A percentile compares a stretch with the other conserved stretches of the same genome.
Evolutionary conservation across 164 flowering plant species (phyloP).

Genomic region (Magnolia officinalis): DNA sequence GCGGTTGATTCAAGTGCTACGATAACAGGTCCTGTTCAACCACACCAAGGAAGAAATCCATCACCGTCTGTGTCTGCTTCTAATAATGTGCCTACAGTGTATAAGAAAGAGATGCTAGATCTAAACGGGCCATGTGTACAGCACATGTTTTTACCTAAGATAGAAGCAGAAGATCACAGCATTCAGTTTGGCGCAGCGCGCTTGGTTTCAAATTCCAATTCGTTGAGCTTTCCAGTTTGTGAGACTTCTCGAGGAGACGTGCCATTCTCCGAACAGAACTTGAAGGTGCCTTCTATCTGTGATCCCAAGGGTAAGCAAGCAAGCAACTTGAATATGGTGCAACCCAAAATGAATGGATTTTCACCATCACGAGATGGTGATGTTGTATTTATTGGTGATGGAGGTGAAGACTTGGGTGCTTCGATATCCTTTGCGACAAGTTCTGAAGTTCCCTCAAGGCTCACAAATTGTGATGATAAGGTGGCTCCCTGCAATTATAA

Average conservation of each 20-base stretch:
- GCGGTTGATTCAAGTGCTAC: slow-evolving; percentile 2
- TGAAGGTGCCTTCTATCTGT: background rate
- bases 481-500: slow-evolving; percentile 24
- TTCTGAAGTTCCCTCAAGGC: slow-evolving; percentile 24
- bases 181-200: slow-evolving; percentile 4
- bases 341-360: slow-evolving; percentile 6
- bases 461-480: slow-evolving; percentile 21
- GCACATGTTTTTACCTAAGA: slow-evolving; percentile 6
- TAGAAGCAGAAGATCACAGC: slow-evolving; percentile 9
- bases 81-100: background rate
- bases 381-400: slow-evolving; percentile 26
- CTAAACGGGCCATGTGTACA: slow-evolving; percentile 3
- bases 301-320: background rate
- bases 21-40: background rate
- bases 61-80: background rate
- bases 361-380: slow-evolving; percentile 11
- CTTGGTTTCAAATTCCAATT: slow-evolving; percentile 4
- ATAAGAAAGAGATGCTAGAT: slow-evolving; percentile 8
- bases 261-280: slow-evolving; percentile 4
- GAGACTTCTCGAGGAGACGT: slow-evolving; percentile 20
- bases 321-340: slow-evolving; percentile 10
- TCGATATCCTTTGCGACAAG: slow-evolving; percentile 14
- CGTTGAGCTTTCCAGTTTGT: slow-evolving; percentile 10
- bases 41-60: background rate
- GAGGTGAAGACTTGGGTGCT: slow-evolving; percentile 20